Percentiles rank a stretch among this genome's conserved stretches.
phyloP scores from a whole-genome alignment of 139 green algal genomes.

The Chlorella vulgaris region DNA sequence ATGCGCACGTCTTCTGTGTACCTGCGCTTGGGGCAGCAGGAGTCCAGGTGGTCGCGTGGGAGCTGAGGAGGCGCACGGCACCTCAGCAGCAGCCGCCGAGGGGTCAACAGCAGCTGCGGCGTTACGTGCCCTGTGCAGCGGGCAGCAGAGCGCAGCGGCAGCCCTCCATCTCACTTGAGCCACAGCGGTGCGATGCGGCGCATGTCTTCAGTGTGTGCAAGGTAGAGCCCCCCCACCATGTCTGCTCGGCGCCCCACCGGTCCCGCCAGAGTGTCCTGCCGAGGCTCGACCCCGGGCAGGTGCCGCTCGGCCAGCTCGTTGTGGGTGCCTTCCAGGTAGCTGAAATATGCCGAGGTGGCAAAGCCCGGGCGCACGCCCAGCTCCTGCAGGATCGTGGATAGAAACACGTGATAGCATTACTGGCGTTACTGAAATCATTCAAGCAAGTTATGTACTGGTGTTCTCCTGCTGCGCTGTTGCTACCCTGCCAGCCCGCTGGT shows the following conservation, averaged over 20 bases:
- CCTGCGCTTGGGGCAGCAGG: no score
- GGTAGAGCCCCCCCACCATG: slow-evolving; percentile 77
- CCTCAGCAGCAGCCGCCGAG: background rate
- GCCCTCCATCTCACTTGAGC: slow-evolving; percentile 57
- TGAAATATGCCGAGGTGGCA: slow-evolving; percentile 29
- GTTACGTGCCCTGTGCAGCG: background rate
- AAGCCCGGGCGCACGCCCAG: slow-evolving; percentile 17
- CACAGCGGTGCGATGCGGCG: slow-evolving; percentile 72
- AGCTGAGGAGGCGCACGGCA: no score
- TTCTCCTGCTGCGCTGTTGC: no score
- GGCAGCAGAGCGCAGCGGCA: background rate
- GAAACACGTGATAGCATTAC: no score
- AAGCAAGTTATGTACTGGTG: no score
- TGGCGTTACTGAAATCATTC: no score
- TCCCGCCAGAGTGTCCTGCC: slow-evolving; percentile 65
- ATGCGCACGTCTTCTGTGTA: slow-evolving; percentile 51
- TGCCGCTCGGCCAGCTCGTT: slow-evolving; percentile 43
- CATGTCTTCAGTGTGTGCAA: slow-evolving; percentile 79
- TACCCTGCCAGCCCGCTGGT: no score
- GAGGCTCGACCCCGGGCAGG: slow-evolving; percentile 39
- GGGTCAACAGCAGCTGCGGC: background rate
- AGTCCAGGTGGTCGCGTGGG: no score
- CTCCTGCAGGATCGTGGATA: no score
- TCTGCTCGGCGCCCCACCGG: slow-evolving; percentile 44
- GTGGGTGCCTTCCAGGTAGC: slow-evolving; percentile 41